phyloP scores from a whole-genome alignment of 83 land plant genomes.

The Thuja plicata region DNA sequence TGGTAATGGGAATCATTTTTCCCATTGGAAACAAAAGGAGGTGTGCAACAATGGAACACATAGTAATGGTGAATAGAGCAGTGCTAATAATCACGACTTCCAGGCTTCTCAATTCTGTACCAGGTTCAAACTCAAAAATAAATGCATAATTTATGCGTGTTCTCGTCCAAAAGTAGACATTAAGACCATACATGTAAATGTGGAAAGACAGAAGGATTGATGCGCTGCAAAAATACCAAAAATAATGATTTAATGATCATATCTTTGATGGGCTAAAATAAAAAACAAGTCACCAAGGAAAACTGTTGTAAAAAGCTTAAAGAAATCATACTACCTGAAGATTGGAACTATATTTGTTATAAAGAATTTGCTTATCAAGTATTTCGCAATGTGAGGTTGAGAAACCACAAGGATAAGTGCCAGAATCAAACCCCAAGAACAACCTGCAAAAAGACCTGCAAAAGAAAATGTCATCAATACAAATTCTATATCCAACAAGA shows the following conservation, averaged over 20 bases:
- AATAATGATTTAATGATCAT: too few species aligned
- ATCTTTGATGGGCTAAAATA: not conserved
- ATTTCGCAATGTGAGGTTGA: not conserved
- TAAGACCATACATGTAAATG: conserved; percentile 47
- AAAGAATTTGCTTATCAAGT: not conserved
- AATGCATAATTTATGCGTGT: conserved; percentile 39
- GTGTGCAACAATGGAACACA: conserved; percentile 21
- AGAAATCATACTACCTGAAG: conserved; percentile 23
- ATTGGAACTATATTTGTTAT: conserved; percentile 13
- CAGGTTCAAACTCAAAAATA: conserved; percentile 40
- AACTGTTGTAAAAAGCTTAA: not conserved
- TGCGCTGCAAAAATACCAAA: conserved; percentile 19
- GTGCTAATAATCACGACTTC: conserved; percentile 30
- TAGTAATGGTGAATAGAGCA: conserved; percentile 24
- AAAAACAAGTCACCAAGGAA: not conserved
- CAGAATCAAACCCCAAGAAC: conserved; percentile 24
- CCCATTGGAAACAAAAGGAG: conserved; percentile 14
- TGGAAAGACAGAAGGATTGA: conserved; percentile 27
- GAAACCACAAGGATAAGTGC: conserved; percentile 21
- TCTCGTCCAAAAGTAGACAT: conserved; percentile 33
- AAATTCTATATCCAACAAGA: not conserved
- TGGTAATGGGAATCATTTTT: conserved; percentile 4
- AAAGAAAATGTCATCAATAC: not conserved
- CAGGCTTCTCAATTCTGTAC: conserved; percentile 28
- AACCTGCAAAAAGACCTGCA: conserved; percentile 24